phyloP scores from a whole-genome alignment of 2,329 filamentous ascomycete genomes.

The Amesomyces nigricolor region DNA sequence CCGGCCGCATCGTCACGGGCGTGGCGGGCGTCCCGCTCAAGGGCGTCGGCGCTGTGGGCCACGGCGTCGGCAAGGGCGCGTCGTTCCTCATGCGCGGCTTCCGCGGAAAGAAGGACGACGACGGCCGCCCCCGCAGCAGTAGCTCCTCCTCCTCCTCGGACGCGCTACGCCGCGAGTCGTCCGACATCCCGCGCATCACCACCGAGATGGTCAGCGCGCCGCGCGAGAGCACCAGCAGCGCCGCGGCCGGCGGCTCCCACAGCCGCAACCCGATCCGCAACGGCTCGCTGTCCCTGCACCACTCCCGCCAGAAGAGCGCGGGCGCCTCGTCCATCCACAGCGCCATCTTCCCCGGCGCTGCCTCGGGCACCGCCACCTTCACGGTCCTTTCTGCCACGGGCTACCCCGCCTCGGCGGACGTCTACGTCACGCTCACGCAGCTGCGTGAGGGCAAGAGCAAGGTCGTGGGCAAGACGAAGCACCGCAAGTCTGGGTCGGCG shows the following conservation, averaged over 20 bases:
- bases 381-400: slow-evolving; percentile 72
- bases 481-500: slow-evolving; percentile 62
- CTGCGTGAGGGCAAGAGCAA: slow-evolving; percentile 61
- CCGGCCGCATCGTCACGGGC: slow-evolving; percentile 79
- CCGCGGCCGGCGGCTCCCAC: slow-evolving; percentile 32
- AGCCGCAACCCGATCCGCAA: slow-evolving; percentile 18
- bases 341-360: slow-evolving; percentile 48
- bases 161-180: slow-evolving; percentile 29
- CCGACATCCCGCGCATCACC: slow-evolving; percentile 40
- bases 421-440: slow-evolving; percentile 71
- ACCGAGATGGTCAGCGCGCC: slow-evolving; percentile 30
- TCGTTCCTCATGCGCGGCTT: slow-evolving; percentile 86
- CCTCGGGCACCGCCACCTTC: slow-evolving; percentile 70
- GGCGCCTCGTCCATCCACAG: slow-evolving; percentile 63
- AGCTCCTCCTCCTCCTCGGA: slow-evolving; percentile 29
- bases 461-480: slow-evolving; percentile 86
- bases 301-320: slow-evolving; percentile 52
- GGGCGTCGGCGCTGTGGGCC: slow-evolving; percentile 66
- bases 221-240: slow-evolving; percentile 22
- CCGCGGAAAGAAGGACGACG: slow-evolving; percentile 55
- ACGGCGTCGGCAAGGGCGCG: slow-evolving; percentile 80
- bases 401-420: slow-evolving; percentile 68
- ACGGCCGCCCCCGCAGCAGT: slow-evolving; percentile 27
- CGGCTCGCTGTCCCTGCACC: slow-evolving; percentile 29
- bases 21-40: slow-evolving; percentile 89